A percentile compares a stretch with the other conserved stretches of the same genome.
These are phyloP conservation scores for Begonia loranthoides DNA, from an alignment of 306 rosid genomes.

Conservation along the genomic window DNA sequence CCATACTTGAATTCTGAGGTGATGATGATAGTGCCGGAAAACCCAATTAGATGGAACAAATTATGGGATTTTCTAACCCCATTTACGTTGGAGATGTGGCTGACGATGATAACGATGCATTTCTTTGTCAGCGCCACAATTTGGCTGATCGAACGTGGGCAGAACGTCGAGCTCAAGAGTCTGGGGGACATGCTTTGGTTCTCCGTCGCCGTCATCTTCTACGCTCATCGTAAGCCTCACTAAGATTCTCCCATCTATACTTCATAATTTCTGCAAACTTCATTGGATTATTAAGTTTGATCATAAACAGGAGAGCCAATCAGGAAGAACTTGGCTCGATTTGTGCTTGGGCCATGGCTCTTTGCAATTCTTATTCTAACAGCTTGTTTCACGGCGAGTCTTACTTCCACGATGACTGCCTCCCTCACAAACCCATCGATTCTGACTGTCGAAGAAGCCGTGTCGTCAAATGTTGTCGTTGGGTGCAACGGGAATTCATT, in stretches of 20 bases:
- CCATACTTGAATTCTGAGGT: conserved; percentile 37
- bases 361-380: conserved; percentile 3
- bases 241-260: no score
- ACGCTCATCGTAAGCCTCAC: conserved; percentile 32
- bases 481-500: conserved; percentile 6
- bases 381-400: conserved; percentile 9
- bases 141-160: conserved; percentile 37
- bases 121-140: conserved; percentile 27
- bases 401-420: background rate
- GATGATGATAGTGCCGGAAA: conserved; percentile 30
- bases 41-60: conserved; percentile 16
- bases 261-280: no score
- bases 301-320: conserved; percentile 4
- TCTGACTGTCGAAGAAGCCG: background rate
- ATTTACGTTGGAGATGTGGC: conserved; percentile 40
- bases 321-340: background rate
- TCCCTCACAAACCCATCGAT: background rate
- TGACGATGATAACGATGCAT: conserved; percentile 22
- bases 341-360: conserved; percentile 6
- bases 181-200: conserved; percentile 48
- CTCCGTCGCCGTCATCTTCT: conserved; percentile 31
- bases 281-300: background rate
- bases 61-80: conserved; percentile 28
- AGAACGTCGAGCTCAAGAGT: conserved; percentile 23
- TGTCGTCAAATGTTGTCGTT: background rate